A percentile compares a stretch with the other conserved stretches of the same genome.
Conservation (phyloP, 441 rosid species). For the Bruguiera hainesii region DNA sequence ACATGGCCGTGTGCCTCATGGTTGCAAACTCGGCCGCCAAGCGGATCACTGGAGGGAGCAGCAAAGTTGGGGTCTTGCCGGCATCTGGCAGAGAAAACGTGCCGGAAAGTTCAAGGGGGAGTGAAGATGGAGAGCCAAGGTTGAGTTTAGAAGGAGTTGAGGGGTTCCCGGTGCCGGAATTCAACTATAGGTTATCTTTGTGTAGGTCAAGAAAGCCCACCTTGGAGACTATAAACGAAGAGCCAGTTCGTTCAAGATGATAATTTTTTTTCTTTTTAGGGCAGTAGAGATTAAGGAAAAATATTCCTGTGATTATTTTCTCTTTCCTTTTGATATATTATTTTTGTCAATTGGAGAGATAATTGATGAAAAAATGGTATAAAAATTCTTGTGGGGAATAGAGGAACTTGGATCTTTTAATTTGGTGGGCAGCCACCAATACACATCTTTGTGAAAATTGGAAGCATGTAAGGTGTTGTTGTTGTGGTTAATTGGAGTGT, state of each 20-base stretch:
- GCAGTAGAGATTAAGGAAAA: too few species aligned
- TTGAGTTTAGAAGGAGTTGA: slow-evolving; percentile 25
- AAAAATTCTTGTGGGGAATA: too few species aligned
- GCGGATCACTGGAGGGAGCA: slow-evolving; percentile 32
- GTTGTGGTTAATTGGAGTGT: too few species aligned
- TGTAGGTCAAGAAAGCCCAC: slow-evolving; percentile 59
- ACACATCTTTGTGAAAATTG: too few species aligned
- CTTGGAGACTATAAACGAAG: slow-evolving; percentile 65
- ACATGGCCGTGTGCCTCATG: slow-evolving; percentile 49
- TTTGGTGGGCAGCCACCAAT: too few species aligned
- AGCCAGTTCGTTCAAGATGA: slow-evolving; percentile 31
- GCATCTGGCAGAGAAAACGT: slow-evolving; percentile 11
- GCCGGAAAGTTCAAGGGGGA: background rate
- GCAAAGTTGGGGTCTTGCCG: slow-evolving; percentile 23
- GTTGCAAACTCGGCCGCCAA: slow-evolving; percentile 47
- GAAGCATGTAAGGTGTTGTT: too few species aligned
- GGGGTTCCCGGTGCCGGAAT: slow-evolving; percentile 31
- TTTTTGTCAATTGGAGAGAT: too few species aligned
- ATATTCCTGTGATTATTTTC: too few species aligned
- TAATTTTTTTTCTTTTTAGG: too few species aligned
- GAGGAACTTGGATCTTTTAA: too few species aligned
- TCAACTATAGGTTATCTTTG: slow-evolving; percentile 31
- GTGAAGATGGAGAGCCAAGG: slow-evolving; percentile 17
- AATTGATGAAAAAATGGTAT: too few species aligned
- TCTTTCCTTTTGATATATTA: too few species aligned